Conservation (phyloP, 805 yeast species). For the Lachancea thermotolerans region DNA sequence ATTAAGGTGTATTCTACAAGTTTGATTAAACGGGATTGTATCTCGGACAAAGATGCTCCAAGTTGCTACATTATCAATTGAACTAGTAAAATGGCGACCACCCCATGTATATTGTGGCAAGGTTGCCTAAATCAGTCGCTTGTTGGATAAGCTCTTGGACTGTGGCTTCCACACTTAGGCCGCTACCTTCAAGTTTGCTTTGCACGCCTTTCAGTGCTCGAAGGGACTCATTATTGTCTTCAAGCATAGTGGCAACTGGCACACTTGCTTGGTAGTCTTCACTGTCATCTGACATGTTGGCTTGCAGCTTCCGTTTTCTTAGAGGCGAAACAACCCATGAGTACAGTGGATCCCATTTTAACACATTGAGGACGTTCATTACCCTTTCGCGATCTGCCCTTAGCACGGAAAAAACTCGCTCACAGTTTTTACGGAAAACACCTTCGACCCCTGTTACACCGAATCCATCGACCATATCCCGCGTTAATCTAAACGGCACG, state of each 20-base stretch:
- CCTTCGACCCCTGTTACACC: conserved; percentile 87
- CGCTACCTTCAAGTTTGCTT: conserved; percentile 58
- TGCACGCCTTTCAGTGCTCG: conserved; percentile 69
- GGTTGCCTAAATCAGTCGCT: conserved; percentile 60
- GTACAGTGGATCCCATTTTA: conserved; percentile 88
- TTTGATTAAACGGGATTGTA: background rate
- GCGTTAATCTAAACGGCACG: conserved; percentile 86
- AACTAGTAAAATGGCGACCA: conserved; percentile 69
- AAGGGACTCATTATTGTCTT: conserved; percentile 61
- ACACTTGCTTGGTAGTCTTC: conserved; percentile 16
- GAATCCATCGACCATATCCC: conserved; percentile 88
- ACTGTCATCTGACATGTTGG: conserved; percentile 19
- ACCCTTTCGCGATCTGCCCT: conserved; percentile 63
- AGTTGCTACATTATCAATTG: too few species aligned
- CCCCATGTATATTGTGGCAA: conserved; percentile 74
- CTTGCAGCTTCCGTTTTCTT: conserved; percentile 48
- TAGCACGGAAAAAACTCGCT: conserved; percentile 61
- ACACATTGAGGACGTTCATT: conserved; percentile 72
- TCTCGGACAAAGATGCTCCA: too few species aligned
- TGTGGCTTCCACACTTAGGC: conserved; percentile 74
- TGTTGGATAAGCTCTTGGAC: conserved; percentile 74
- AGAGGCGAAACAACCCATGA: conserved; percentile 86
- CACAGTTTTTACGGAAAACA: conserved; percentile 63
- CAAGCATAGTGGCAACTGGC: conserved; percentile 4
- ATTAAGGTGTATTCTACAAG: background rate